Evolutionary conservation across 805 yeast genomes (phyloP), one percentile per base, ranked within the genome.

Genomic region (Ogataea haglerorum): DNA sequence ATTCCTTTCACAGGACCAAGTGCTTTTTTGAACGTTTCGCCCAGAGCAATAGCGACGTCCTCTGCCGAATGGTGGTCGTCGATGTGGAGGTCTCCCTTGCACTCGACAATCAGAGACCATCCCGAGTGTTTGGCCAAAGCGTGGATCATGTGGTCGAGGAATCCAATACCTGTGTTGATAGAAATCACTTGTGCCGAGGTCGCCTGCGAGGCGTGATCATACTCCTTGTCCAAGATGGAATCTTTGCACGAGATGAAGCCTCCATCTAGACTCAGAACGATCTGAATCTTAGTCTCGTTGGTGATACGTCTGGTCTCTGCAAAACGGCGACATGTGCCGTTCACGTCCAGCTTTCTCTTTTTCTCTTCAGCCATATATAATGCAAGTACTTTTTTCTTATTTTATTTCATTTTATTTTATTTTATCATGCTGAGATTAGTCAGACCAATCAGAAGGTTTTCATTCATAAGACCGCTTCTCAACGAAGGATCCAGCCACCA

Each of bases 41-140:
- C 99, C 24, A 93, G 68, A 1, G 96, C 89, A 52, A 93, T 87
- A 32, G 91, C 97, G 48, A 88, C 87, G 65, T 93, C 99, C 64
- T 93, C 99, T 4, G 96, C 84, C 1, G 95, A 80, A 65, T 93
- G 99, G 63, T 93, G 99, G 65, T 93, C 99, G 63, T 93, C 99
- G 40, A 93, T 90, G 63, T 89, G 95, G 52, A 89, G 69, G 62
- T 93, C 99, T 32, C 99, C 99, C 43, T 83, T 76, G 64, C 98
- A 91, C 59, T 85, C 95, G 14, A 93, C 75, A 24, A 86, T 70
- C 42, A 93, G 60, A 10, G 96, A 86, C 99, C 98, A 93, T 13
- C 98, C 98, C 1, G 95, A 72, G 64, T 93, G 99, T 58, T 93
- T 93, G 28, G 98, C 96, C 53, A 93, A 70, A 0, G 99, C 99